Conservation (phyloP, 768 basidiomycete species). For the Mycena olivaceomarginata region DNA sequence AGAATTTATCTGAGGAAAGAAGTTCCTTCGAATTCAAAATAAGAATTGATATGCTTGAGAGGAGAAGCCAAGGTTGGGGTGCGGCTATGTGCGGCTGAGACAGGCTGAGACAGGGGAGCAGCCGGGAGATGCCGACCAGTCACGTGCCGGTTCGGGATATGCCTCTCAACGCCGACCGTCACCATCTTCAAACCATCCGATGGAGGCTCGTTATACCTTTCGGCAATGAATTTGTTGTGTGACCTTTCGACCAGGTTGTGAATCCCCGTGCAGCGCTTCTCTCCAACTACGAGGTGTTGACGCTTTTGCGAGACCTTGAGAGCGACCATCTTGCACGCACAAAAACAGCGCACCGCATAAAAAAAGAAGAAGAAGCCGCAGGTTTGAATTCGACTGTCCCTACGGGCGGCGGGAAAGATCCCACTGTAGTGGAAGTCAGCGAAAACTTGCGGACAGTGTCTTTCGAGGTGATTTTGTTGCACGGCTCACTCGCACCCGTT, state of each 20-base stretch:
- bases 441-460: constrained; percentile 92
- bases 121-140: too few species aligned
- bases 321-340: constrained; percentile 81
- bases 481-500: background rate
- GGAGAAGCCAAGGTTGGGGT: too few species aligned
- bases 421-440: constrained; percentile 73
- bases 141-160: too few species aligned
- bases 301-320: constrained; percentile 86
- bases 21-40: too few species aligned
- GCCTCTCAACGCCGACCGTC: background rate
- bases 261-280: constrained; percentile 87
- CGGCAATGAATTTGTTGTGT: constrained; percentile 20
- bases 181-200: constrained; percentile 18
- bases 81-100: too few species aligned
- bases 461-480: constrained; percentile 77
- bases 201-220: constrained; percentile 42
- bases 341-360: constrained; percentile 82
- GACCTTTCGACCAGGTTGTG: constrained; percentile 71
- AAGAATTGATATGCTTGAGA: too few species aligned
- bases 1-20: too few species aligned
- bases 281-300: constrained; percentile 91
- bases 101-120: too few species aligned
- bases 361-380: constrained; percentile 84
- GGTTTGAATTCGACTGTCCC: constrained; percentile 50
- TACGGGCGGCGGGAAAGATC: constrained; percentile 52